Percentiles rank a stretch among this genome's conserved stretches.
Conservation (phyloP, 148 eudicot genomes). For the Camellia lanceoleosa region DNA sequence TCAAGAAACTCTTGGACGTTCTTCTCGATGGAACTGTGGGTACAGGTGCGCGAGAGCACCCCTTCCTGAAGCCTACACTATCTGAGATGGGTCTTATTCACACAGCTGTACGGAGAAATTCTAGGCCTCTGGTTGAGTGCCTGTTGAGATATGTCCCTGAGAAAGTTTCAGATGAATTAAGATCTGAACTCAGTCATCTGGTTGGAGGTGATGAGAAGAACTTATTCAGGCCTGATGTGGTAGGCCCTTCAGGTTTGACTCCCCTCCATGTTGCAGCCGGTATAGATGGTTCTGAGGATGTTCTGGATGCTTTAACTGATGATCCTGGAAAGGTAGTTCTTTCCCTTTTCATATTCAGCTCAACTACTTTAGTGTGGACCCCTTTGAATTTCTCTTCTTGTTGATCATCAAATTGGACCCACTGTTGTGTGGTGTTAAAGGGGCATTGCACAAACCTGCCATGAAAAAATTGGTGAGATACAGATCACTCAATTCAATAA, state of each 20-base stretch:
- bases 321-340: conserved; percentile 72
- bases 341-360: not conserved
- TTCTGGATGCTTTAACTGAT: conserved; percentile 73
- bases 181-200: conserved; percentile 15
- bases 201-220: conserved; percentile 15
- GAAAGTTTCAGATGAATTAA: conserved; percentile 22
- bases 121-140: conserved; percentile 56
- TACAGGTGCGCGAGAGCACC: conserved; percentile 37
- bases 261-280: conserved; percentile 85
- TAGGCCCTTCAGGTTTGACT: conserved; percentile 70
- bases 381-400: not conserved
- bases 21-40: conserved; percentile 51
- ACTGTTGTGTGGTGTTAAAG: not conserved
- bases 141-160: conserved; percentile 46
- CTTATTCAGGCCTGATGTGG: conserved; percentile 66
- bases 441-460: not conserved
- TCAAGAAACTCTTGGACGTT: conserved; percentile 60
- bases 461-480: not conserved
- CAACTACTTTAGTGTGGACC: too few relatives aligned
- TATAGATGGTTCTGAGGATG: conserved; percentile 46
- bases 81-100: conserved; percentile 63
- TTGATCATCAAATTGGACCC: not conserved
- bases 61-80: conserved; percentile 40
- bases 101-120: conserved; percentile 64
- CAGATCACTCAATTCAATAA: not conserved